A percentile compares a stretch with the other conserved stretches of the same genome.
Conservation (phyloP, 1,284 basidiomycete genomes). For the Earliella scabrosa region DNA sequence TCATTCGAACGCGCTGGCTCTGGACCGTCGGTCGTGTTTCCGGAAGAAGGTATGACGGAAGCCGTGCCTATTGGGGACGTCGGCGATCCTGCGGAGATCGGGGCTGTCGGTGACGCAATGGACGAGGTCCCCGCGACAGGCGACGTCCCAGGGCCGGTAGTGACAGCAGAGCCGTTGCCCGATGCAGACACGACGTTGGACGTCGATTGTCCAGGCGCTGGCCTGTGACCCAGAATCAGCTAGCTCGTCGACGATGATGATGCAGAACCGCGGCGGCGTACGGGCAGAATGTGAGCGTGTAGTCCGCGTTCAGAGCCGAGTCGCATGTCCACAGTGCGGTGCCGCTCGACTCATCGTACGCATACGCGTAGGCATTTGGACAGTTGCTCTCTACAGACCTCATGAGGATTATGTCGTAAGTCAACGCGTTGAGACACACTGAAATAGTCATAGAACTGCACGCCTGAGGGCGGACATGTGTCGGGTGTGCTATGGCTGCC, state of each 20-base stretch:
- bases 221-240: no score
- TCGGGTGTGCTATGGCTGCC: constrained; percentile 44
- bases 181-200: background rate
- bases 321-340: constrained; percentile 53
- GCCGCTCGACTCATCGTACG: constrained; percentile 52
- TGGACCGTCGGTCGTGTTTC: background rate
- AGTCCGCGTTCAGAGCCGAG: constrained; percentile 43
- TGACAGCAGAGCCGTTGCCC: background rate
- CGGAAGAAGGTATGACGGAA: background rate
- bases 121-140: background rate
- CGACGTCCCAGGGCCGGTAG: background rate
- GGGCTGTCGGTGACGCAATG: background rate
- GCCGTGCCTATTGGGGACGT: background rate
- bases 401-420: background rate
- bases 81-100: background rate
- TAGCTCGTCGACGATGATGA: no score
- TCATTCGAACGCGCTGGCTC: background rate
- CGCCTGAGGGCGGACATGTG: constrained; percentile 47
- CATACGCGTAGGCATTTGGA: constrained; percentile 53
- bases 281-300: constrained; percentile 56
- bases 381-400: constrained; percentile 45
- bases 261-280: no score
- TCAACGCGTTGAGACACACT: constrained; percentile 21
- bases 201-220: background rate
- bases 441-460: constrained; percentile 43